phyloP scores from a whole-genome alignment of 257 asterid genomes.

The Solanum chaucha region DNA sequence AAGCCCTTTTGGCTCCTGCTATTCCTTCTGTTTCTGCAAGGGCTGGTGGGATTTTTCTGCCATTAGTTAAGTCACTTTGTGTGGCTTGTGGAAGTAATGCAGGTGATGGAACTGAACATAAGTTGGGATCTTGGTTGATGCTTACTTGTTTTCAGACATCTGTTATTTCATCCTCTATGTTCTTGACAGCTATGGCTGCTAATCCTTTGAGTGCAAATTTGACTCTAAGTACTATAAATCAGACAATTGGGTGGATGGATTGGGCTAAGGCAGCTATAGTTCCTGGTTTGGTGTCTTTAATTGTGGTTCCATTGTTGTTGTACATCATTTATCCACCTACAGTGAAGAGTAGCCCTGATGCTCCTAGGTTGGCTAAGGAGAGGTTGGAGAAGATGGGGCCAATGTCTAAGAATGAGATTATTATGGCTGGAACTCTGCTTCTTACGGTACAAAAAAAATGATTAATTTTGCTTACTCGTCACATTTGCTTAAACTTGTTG shows the following conservation, averaged over 20 bases:
- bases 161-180: constrained; percentile 87
- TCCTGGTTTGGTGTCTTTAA: constrained; percentile 69
- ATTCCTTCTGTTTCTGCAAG: constrained; percentile 94
- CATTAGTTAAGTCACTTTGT: constrained; percentile 81
- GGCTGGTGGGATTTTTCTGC: constrained; percentile 94
- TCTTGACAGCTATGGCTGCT: constrained; percentile 97
- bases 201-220: constrained; percentile 89
- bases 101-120: constrained; percentile 89
- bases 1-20: constrained; percentile 92
- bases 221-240: constrained; percentile 56
- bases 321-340: constrained; percentile 75
- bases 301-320: constrained; percentile 71
- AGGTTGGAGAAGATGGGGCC: constrained; percentile 92
- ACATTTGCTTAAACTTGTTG: neutral
- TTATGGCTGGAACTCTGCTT: constrained; percentile 89
- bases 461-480: neutral
- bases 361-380: constrained; percentile 88
- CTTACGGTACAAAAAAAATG: constrained; percentile 48
- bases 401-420: constrained; percentile 80
- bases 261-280: constrained; percentile 99
- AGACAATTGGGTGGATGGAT: constrained; percentile 91
- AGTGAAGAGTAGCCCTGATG: constrained; percentile 91
- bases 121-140: constrained; percentile 92
- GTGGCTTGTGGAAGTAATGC: constrained; percentile 88
- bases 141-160: constrained; percentile 92